Base-by-base conservation (phyloP, 441 rosid genomes). In the Sinapis alba region DNA sequence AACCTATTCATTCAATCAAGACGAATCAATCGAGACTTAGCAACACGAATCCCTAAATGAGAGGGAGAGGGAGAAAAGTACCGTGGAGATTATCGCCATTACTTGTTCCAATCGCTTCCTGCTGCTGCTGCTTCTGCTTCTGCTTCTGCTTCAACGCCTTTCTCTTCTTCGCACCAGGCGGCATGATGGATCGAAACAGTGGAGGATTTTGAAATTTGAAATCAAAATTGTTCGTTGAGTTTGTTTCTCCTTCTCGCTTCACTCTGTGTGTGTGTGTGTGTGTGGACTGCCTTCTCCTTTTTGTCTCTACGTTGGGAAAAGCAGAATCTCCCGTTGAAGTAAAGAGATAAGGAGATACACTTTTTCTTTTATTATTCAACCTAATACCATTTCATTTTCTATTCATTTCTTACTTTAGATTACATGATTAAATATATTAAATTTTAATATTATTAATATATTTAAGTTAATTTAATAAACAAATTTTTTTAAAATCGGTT, bases 101-200 rank as follows among this genome's bases (percentile, higher is more conserved):
- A 26, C 74, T 62, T 2, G 50, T 71, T 12, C 61, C 36, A 54
- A 26, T 54, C 56, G 90, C 28, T 69, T 74, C 84, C 51, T 41
- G 50, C 4, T 76, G 86, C 88, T 43, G 50, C 20, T 45, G 53
- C 53, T 83, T 82, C n/a, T n/a, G n/a, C n/a, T n/a, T n/a, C n/a
- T n/a, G n/a, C 93, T 83, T 89, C 80, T 88, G 90, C 94, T 74
- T 89, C 80, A 90, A 87, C 54, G 95, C 91, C 79, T 87, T 93
- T 61, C 98, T 85, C 88, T 81, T 93, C 91, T 82, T 93, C 10
- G 95, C 61, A 79, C 91, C 92, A 2, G 91, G 79, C 16, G 98
- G 92, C 98, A 93, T 93, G 85, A 80, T 86, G 79, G 81, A 34
- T 50, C 74, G 9, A 38, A 7, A 6, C 18, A 36, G 7, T 45